These are phyloP conservation scores for Penicillium glabrum DNA, from an alignment of 2,329 filamentous ascomycete genomes.

Conservation along the genomic window DNA sequence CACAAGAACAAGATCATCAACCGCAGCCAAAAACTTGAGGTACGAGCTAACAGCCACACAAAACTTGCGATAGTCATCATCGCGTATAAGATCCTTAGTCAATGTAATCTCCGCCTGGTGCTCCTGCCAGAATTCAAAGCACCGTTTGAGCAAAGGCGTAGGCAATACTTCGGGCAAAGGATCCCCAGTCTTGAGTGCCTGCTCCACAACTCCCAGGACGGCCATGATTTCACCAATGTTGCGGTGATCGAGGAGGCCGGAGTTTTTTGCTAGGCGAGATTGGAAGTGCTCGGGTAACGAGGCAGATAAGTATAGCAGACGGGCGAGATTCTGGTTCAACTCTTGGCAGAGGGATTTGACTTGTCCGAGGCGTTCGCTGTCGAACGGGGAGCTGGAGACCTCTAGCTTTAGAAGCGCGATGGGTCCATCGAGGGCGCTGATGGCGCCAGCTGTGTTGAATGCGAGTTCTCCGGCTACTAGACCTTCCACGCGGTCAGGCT, in stretches of 20 bases:
- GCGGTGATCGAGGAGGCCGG: slow-evolving; percentile 45
- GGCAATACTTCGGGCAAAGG: slow-evolving; percentile 51
- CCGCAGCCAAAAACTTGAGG: slow-evolving; percentile 42
- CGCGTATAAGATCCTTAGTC: slow-evolving; percentile 35
- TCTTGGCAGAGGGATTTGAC: slow-evolving; percentile 34
- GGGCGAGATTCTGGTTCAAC: slow-evolving; percentile 34
- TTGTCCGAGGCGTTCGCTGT: slow-evolving; percentile 31
- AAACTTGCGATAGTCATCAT: slow-evolving; percentile 48
- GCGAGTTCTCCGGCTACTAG: slow-evolving; percentile 32
- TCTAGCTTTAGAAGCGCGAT: slow-evolving; percentile 39
- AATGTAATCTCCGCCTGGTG: slow-evolving; percentile 28
- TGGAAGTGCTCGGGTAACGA: slow-evolving; percentile 43
- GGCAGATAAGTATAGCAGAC: slow-evolving; percentile 36
- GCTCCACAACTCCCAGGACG: slow-evolving; percentile 49
- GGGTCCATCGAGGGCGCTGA: slow-evolving; percentile 34
- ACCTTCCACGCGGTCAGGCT: slow-evolving; percentile 21
- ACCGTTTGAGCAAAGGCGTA: slow-evolving; percentile 45
- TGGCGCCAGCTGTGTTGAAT: slow-evolving; percentile 32
- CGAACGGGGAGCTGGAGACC: slow-evolving; percentile 41
- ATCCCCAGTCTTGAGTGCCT: slow-evolving; percentile 49
- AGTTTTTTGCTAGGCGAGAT: slow-evolving; percentile 36
- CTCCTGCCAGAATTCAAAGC: slow-evolving; percentile 26
- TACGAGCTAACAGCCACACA: slow-evolving; percentile 50
- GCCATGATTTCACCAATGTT: slow-evolving; percentile 54
- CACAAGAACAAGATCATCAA: slow-evolving; percentile 48